Percentiles rank a stretch among this genome's conserved stretches.
Evolutionary conservation across 192 early-diverging fungal species (phyloP).

Genomic region (Mortierella antarctica): DNA sequence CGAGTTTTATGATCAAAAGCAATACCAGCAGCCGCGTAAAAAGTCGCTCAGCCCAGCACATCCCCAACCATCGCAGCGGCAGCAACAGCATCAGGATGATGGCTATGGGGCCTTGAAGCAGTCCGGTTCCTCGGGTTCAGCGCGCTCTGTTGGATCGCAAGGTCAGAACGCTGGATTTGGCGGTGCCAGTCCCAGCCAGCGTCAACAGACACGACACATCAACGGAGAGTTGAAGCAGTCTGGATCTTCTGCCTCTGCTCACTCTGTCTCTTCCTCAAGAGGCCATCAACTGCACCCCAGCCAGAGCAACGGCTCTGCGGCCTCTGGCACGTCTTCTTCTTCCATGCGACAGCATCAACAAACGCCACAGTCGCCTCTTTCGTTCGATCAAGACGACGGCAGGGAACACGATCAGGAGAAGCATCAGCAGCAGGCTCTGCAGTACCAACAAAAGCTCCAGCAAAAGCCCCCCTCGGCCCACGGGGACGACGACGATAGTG

Average conservation of each 20-base stretch:
- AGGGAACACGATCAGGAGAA: slow-evolving; percentile 18
- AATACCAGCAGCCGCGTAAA: slow-evolving; percentile 37
- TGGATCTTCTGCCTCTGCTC: slow-evolving; percentile 30
- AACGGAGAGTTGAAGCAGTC: slow-evolving; percentile 32
- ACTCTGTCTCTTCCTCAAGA: slow-evolving; percentile 14
- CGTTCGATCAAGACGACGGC: slow-evolving; percentile 5
- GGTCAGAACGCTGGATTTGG: slow-evolving; percentile 19
- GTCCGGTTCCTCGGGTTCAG: slow-evolving; percentile 35
- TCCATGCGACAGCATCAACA: slow-evolving; percentile 9
- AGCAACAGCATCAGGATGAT: not conserved
- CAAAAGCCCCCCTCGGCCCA: slow-evolving; percentile 38
- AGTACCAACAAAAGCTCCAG: slow-evolving; percentile 46
- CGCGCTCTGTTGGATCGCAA: slow-evolving; percentile 16
- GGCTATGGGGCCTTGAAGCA: slow-evolving; percentile 27
- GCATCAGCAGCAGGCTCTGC: slow-evolving; percentile 29
- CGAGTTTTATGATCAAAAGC: slow-evolving; percentile 28
- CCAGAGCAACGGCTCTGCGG: slow-evolving; percentile 20
- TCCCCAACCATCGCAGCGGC: too few relatives aligned
- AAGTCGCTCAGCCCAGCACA: slow-evolving; percentile 12
- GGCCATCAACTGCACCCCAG: slow-evolving; percentile 15
- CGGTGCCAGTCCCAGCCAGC: slow-evolving; percentile 1
- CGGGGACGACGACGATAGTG: slow-evolving; percentile 32
- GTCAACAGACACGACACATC: slow-evolving; percentile 6
- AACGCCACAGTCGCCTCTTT: slow-evolving; percentile 6
- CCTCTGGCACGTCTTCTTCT: slow-evolving; percentile 12